phyloP scores from a whole-genome alignment of 2,329 filamentous ascomycete genomes.

The Phyllosticta citribraziliensis region DNA sequence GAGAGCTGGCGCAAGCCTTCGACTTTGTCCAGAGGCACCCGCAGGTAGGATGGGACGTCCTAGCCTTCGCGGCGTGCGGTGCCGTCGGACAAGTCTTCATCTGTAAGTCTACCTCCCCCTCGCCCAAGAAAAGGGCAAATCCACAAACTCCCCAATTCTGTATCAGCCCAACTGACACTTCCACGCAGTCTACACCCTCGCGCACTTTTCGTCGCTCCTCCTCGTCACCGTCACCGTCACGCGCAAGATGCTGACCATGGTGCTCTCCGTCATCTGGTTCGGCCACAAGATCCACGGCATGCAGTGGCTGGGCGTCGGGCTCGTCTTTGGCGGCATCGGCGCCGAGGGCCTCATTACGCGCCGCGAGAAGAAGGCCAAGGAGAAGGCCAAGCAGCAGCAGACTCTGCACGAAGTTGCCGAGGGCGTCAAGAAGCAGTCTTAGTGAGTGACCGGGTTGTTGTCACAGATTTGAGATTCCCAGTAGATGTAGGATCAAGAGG shows the following conservation, averaged over 20 bases:
- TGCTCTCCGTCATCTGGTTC: slow-evolving; percentile 88
- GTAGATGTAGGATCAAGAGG: background rate
- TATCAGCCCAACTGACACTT: background rate
- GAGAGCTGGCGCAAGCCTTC: slow-evolving; percentile 72
- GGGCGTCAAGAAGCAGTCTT: slow-evolving; percentile 15
- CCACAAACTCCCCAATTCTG: background rate
- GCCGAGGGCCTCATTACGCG: slow-evolving; percentile 76
- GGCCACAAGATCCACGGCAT: slow-evolving; percentile 77
- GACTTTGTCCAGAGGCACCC: slow-evolving; percentile 74
- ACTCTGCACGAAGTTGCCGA: slow-evolving; percentile 5
- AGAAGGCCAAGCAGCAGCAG: slow-evolving; percentile 44
- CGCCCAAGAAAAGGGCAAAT: background rate
- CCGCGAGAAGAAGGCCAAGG: slow-evolving; percentile 75
- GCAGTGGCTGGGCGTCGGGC: slow-evolving; percentile 84
- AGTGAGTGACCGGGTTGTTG: background rate
- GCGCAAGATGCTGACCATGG: slow-evolving; percentile 98
- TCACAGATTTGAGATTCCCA: too few species aligned
- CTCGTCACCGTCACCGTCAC: slow-evolving; percentile 96
- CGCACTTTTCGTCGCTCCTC: slow-evolving; percentile 82
- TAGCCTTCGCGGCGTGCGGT: slow-evolving; percentile 83
- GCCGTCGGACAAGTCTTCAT: slow-evolving; percentile 96
- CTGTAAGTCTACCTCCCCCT: slow-evolving; percentile 33
- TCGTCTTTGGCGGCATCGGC: slow-evolving; percentile 93
- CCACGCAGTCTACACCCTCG: slow-evolving; percentile 66
- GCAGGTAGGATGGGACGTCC: slow-evolving; percentile 71